Percentiles rank a stretch among this genome's conserved stretches.
Conservation (phyloP, 164 flowering plant genomes). For the Cinnamomum chago region DNA sequence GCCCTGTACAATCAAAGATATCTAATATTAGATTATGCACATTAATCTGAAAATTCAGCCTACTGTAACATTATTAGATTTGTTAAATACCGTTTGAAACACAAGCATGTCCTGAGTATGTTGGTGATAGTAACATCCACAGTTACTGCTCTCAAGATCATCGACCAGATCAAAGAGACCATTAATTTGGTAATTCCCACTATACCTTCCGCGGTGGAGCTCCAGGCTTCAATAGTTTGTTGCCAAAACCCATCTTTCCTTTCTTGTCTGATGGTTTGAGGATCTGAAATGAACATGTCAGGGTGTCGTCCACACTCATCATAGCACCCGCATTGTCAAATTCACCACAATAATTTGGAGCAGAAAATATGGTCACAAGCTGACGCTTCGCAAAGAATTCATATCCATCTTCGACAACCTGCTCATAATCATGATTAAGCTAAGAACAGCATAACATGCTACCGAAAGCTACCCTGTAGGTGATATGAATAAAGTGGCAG, state of each 20-base stretch:
- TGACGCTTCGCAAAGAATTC: slow-evolving; percentile 56
- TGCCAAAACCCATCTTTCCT: slow-evolving; percentile 39
- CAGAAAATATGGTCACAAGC: slow-evolving; percentile 52
- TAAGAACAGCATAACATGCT: neutral
- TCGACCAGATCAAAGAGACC: neutral
- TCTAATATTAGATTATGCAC: neutral
- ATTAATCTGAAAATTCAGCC: neutral
- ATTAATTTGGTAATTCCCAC: neutral
- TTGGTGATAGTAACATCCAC: neutral
- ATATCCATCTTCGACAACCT: slow-evolving; percentile 69
- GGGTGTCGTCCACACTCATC: slow-evolving; percentile 53
- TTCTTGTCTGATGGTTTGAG: slow-evolving; percentile 49
- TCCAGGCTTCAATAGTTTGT: slow-evolving; percentile 35
- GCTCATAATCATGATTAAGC: neutral
- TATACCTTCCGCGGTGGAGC: slow-evolving; percentile 55
- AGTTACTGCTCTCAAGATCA: neutral
- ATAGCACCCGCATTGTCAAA: slow-evolving; percentile 63
- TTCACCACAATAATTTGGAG: slow-evolving; percentile 58
- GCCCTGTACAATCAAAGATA: neutral
- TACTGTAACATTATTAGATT: too few species aligned
- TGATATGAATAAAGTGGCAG: too few species aligned
- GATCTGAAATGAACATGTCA: slow-evolving; percentile 57
- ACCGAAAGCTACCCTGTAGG: too few species aligned
- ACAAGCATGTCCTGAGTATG: neutral
- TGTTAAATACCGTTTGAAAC: neutral